Conservation (phyloP, 176 grass and related monocot species). For the Carex pumila region DNA sequence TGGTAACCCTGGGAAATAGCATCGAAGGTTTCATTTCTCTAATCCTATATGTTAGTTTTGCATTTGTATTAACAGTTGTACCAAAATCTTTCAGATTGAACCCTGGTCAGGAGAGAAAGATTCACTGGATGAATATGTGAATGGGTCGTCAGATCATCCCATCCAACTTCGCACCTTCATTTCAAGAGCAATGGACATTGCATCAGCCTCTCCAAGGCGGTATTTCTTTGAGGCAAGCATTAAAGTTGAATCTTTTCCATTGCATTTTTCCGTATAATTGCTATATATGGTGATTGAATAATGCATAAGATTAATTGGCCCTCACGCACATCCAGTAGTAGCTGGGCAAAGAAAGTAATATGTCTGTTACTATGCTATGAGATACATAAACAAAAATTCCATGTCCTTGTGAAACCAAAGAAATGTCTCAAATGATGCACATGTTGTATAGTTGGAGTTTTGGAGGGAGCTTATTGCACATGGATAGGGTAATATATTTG, state of each 20-base stretch:
- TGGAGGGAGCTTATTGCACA: not conserved
- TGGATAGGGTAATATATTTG: not conserved
- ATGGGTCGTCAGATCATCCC: constrained; percentile 22
- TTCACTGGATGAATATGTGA: constrained; percentile 32
- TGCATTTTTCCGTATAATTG: not conserved
- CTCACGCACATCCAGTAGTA: not conserved
- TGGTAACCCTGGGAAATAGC: not conserved
- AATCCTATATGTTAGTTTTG: not conserved
- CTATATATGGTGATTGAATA: not conserved
- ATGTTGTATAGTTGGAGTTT: not conserved
- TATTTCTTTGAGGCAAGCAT: constrained; percentile 96
- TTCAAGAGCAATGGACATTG: constrained; percentile 80
- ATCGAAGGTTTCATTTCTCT: not conserved
- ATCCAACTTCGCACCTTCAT: constrained; percentile 68
- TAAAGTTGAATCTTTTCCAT: not conserved
- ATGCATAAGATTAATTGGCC: not conserved
- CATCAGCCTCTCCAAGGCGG: constrained; percentile 79
- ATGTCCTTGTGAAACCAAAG: not conserved
- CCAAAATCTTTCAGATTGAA: constrained; percentile 25
- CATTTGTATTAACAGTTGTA: not conserved
- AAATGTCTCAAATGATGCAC: not conserved
- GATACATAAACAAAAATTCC: not conserved
- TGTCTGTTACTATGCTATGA: not conserved
- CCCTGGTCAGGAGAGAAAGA: constrained; percentile 27
- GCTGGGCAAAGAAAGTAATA: not conserved